These are phyloP conservation scores for Ascochyta fabae DNA, from an alignment of 2,329 filamentous ascomycete species.

Conservation along the genomic window DNA sequence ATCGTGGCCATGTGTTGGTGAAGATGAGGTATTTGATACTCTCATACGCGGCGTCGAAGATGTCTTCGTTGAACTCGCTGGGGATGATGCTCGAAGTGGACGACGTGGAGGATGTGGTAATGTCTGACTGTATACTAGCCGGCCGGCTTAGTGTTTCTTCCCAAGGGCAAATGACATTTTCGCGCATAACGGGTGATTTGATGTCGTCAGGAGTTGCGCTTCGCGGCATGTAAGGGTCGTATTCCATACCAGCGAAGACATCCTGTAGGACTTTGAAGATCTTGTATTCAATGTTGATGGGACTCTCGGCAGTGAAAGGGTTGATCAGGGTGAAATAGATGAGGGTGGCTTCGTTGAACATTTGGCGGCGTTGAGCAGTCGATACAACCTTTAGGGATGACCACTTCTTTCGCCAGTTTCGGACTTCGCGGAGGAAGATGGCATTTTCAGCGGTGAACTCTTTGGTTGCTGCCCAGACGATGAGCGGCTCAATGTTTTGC, in stretches of 20 bases:
- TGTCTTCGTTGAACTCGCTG: constrained; percentile 42
- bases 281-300: constrained; percentile 51
- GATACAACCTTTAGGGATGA: constrained; percentile 32
- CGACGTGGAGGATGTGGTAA: constrained; percentile 30
- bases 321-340: constrained; percentile 50
- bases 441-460: constrained; percentile 49
- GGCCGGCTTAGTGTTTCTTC: constrained; percentile 44
- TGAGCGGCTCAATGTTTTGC: constrained; percentile 44
- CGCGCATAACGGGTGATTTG: constrained; percentile 30
- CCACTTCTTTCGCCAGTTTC: constrained; percentile 48
- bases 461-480: constrained; percentile 44
- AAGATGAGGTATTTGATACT: constrained; percentile 50
- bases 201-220: constrained; percentile 32
- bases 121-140: constrained; percentile 39
- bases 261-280: constrained; percentile 45
- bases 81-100: constrained; percentile 40
- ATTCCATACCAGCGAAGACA: constrained; percentile 42
- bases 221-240: constrained; percentile 45
- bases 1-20: constrained; percentile 49
- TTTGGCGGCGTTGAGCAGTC: constrained; percentile 42
- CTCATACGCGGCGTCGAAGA: constrained; percentile 46
- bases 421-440: constrained; percentile 49
- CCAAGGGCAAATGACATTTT: constrained; percentile 49
- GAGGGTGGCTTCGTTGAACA: constrained; percentile 47
- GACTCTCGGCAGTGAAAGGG: constrained; percentile 46